These are phyloP conservation scores for Hypomyces rosellus DNA, from an alignment of 2,329 filamentous ascomycete genomes.

Conservation along the genomic window DNA sequence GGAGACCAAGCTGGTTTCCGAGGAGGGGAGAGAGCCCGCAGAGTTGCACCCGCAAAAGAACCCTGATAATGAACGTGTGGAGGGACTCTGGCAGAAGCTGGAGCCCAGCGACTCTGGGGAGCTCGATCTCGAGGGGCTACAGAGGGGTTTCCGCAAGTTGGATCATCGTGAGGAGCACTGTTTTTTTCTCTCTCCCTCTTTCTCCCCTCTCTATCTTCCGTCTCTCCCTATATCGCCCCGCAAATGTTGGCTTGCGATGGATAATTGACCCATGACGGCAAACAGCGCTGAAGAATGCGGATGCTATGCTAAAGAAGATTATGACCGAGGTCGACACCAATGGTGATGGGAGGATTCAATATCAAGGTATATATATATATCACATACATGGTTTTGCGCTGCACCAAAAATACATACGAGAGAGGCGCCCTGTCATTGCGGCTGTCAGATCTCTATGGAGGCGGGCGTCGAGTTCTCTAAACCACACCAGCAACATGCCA, in stretches of 20 bases:
- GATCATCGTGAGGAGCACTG: slow-evolving; percentile 69
- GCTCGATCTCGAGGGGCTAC: slow-evolving; percentile 76
- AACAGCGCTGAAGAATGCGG: slow-evolving; percentile 77
- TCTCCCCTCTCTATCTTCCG: neutral
- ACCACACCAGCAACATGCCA: neutral
- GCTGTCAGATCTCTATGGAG: neutral
- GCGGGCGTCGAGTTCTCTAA: neutral
- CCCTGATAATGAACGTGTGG: slow-evolving; percentile 73
- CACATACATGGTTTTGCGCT: slow-evolving; percentile 9
- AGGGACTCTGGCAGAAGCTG: slow-evolving; percentile 76
- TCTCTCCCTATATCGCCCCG: neutral
- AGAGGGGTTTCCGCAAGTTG: slow-evolving; percentile 78
- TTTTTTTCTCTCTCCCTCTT: neutral
- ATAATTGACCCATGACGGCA: neutral
- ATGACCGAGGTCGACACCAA: slow-evolving; percentile 79
- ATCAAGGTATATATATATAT: slow-evolving; percentile 58
- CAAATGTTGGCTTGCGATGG: neutral
- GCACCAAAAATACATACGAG: no score
- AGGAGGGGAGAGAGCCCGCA: slow-evolving; percentile 58
- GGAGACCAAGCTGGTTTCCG: slow-evolving; percentile 42
- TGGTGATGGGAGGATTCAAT: slow-evolving; percentile 84
- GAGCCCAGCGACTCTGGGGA: slow-evolving; percentile 71
- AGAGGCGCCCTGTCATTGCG: neutral
- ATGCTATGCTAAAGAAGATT: slow-evolving; percentile 74
- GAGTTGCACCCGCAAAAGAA: slow-evolving; percentile 56